A percentile compares a stretch with the other conserved stretches of the same genome.
Conservation (phyloP, 805 yeast genomes). For the Sugiyamaella americana region DNA sequence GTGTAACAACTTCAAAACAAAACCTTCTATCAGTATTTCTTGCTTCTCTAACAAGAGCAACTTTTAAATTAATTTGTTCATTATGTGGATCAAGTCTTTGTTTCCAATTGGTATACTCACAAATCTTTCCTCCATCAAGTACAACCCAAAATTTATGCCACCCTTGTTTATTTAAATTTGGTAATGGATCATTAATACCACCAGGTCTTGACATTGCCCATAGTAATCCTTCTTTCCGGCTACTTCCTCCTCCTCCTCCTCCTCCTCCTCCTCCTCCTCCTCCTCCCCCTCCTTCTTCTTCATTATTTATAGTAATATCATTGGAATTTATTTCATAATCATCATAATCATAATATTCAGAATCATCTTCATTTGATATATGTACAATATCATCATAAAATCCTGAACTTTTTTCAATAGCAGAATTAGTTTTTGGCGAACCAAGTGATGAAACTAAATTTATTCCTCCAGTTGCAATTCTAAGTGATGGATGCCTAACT, state of each 20-base stretch:
- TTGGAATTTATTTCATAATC: not conserved
- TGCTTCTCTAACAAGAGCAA: slow-evolving; percentile 53
- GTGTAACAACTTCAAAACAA: slow-evolving; percentile 74
- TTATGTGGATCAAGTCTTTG: slow-evolving; percentile 55
- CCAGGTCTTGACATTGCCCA: slow-evolving; percentile 41
- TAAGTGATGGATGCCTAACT: not conserved
- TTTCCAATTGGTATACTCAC: slow-evolving; percentile 78
- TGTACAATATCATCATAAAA: not conserved
- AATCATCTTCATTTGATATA: slow-evolving; percentile 14
- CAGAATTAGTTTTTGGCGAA: not conserved
- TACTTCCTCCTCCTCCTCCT: not conserved
- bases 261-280: not conserved
- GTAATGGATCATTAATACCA: slow-evolving; percentile 28
- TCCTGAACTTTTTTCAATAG: not conserved
- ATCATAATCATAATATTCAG: slow-evolving; percentile 2
- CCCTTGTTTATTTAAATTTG: slow-evolving; percentile 32
- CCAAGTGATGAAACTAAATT: not conserved
- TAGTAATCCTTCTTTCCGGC: slow-evolving; percentile 37
- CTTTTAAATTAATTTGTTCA: slow-evolving; percentile 63
- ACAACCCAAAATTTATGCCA: slow-evolving; percentile 93
- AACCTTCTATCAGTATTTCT: slow-evolving; percentile 37
- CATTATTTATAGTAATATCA: not conserved
- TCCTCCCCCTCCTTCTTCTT: not conserved
- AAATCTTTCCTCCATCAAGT: slow-evolving; percentile 57
- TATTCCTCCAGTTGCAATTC: not conserved